Evolutionary conservation across 176 grass and related monocot species (phyloP).

Genomic region (Carex pumila): DNA sequence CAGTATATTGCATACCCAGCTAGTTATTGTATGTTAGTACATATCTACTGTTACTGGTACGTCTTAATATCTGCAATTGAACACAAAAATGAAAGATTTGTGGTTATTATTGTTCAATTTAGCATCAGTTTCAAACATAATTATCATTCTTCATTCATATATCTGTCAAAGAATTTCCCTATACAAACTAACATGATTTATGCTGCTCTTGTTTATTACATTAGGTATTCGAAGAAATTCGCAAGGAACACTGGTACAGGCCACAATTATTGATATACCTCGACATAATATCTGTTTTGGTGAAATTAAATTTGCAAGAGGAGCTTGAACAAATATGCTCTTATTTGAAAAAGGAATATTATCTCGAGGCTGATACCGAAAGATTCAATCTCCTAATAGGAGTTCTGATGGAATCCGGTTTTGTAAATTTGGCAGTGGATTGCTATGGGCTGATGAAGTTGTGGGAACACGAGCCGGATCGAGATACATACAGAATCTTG

Average conservation of each 20-base stretch:
- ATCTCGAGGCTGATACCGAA: constrained; percentile 47
- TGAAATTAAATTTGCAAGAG: constrained; percentile 34
- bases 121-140: too few species aligned
- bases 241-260: constrained; percentile 78
- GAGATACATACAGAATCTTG: constrained; percentile 48
- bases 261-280: constrained; percentile 53
- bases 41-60: too few species aligned
- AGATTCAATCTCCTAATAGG: constrained; percentile 68
- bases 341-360: constrained; percentile 58
- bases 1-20: too few species aligned
- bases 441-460: constrained; percentile 79
- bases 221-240: constrained; percentile 80
- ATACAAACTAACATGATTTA: neutral
- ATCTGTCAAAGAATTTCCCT: neutral
- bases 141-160: too few species aligned
- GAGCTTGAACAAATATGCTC: constrained; percentile 54
- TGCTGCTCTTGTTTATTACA: neutral
- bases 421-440: constrained; percentile 49
- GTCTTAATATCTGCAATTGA: too few species aligned
- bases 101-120: too few species aligned
- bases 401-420: constrained; percentile 47
- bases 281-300: constrained; percentile 61
- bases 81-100: too few species aligned
- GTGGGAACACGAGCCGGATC: constrained; percentile 69
- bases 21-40: too few species aligned